phyloP scores from a whole-genome alignment of 1,284 basidiomycete species.

The Cutaneotrichosporon cyanovorans region DNA sequence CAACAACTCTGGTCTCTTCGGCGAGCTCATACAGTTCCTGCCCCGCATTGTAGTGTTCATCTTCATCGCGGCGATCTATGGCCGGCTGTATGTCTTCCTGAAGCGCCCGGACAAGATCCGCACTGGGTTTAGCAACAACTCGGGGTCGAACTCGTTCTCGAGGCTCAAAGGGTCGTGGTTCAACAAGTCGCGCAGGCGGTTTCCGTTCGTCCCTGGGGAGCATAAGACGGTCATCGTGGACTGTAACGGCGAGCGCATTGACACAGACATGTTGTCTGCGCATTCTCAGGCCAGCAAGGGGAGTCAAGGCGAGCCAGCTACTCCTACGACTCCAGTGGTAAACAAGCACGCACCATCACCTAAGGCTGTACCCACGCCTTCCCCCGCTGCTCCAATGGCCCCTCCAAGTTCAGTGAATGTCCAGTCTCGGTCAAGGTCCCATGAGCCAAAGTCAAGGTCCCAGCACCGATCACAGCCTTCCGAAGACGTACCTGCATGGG shows the following conservation, averaged over 20 bases:
- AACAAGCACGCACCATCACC: too few species aligned
- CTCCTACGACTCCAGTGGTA: too few species aligned
- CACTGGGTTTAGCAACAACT: constrained; percentile 25
- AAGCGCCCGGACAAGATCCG: constrained; percentile 45
- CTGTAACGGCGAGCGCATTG: background rate
- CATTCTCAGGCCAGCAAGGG: too few species aligned
- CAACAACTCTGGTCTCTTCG: constrained; percentile 35
- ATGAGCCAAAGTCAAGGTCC: too few species aligned
- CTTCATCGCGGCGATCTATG: constrained; percentile 41
- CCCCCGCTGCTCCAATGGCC: too few species aligned
- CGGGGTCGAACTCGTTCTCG: constrained; percentile 8
- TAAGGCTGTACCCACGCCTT: too few species aligned
- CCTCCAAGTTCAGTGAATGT: too few species aligned
- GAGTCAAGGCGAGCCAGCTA: background rate
- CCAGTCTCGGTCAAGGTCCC: too few species aligned
- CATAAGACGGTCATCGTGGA: constrained; percentile 6
- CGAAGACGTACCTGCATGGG: constrained; percentile 43
- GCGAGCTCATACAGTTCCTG: constrained; percentile 46
- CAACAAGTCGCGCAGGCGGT: constrained; percentile 3
- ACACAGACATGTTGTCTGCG: background rate
- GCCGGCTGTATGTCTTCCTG: constrained; percentile 45
- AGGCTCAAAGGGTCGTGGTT: constrained; percentile 6
- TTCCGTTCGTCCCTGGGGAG: constrained; percentile 1
- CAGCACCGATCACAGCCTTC: too few species aligned
- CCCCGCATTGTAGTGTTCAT: constrained; percentile 39